phyloP scores from a whole-genome alignment of 768 basidiomycete species.

The Butyriboletus loyo region DNA sequence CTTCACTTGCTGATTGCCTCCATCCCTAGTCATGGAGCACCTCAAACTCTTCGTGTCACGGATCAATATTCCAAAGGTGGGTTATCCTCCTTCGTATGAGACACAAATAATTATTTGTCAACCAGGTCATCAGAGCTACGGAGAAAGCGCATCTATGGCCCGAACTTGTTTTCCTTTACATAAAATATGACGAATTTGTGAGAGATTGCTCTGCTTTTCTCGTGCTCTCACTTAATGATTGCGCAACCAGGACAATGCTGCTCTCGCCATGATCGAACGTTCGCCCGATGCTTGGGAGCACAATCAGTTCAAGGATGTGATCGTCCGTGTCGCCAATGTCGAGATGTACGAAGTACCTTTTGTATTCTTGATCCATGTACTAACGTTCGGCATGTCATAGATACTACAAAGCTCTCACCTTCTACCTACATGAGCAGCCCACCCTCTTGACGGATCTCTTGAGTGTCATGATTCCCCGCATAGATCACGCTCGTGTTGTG shows the following conservation, averaged over 20 bases:
- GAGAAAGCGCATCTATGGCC: slow-evolving; percentile 98
- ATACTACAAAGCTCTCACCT: slow-evolving; percentile 92
- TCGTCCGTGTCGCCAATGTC: slow-evolving; percentile 94
- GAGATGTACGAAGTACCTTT: slow-evolving; percentile 67
- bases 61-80: slow-evolving; percentile 94
- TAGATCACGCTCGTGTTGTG: slow-evolving; percentile 94
- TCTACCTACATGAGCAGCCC: slow-evolving; percentile 94
- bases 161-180: slow-evolving; percentile 96
- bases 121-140: slow-evolving; percentile 85
- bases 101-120: not conserved
- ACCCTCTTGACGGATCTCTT: slow-evolving; percentile 90
- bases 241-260: slow-evolving; percentile 79
- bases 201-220: slow-evolving; percentile 19
- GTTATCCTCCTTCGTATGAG: not conserved
- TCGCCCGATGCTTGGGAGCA: slow-evolving; percentile 99
- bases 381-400: slow-evolving; percentile 36
- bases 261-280: slow-evolving; percentile 97
- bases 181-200: slow-evolving; percentile 96
- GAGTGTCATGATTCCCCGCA: slow-evolving; percentile 86
- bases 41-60: slow-evolving; percentile 93
- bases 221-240: not conserved
- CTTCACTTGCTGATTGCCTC: slow-evolving; percentile 1
- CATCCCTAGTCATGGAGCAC: slow-evolving; percentile 88
- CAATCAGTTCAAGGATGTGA: slow-evolving; percentile 98
- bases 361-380: not conserved